Percentiles rank a stretch among this genome's conserved stretches.
These are phyloP conservation scores for Bertia moriformis DNA, from an alignment of 2,329 filamentous ascomycete species.

Conservation along the genomic window DNA sequence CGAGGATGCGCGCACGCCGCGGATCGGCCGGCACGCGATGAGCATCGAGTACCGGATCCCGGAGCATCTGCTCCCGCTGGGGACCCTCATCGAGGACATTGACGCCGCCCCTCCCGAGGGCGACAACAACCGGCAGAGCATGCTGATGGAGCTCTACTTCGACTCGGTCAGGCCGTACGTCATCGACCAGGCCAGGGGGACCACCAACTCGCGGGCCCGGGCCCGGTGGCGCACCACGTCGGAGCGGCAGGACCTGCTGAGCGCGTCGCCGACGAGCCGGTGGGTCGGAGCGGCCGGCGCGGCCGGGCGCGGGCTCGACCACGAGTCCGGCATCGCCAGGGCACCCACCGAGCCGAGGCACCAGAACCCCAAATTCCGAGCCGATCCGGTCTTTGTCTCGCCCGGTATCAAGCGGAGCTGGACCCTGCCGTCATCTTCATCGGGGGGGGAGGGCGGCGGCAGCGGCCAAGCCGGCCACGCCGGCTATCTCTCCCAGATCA, in stretches of 20 bases:
- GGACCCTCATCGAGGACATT: constrained; percentile 24
- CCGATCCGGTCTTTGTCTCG: not conserved
- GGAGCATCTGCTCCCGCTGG: constrained; percentile 6
- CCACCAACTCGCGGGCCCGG: constrained; percentile 11
- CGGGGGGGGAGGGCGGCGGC: too few species aligned
- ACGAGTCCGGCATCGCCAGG: not conserved
- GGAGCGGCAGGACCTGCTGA: constrained; percentile 3
- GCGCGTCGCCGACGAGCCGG: constrained; percentile 9
- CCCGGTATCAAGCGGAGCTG: not conserved
- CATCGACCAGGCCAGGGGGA: constrained; percentile 14
- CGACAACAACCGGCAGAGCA: constrained; percentile 23
- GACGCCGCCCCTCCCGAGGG: constrained; percentile 27
- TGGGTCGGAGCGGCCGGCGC: constrained; percentile 9
- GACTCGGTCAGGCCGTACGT: constrained; percentile 24
- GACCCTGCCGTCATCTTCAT: not conserved
- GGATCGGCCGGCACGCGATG: constrained; percentile 5
- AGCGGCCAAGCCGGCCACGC: not conserved
- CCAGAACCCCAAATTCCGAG: too few species aligned
- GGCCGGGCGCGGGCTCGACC: constrained; percentile 1
- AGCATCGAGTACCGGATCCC: constrained; percentile 7
- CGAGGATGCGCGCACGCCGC: constrained; percentile 11
- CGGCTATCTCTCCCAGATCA: too few species aligned
- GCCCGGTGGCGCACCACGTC: constrained; percentile 3
- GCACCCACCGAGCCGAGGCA: not conserved
- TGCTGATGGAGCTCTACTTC: constrained; percentile 39